phyloP scores from a whole-genome alignment of 2,329 filamentous ascomycete species.

The Orbilia oligospora region DNA sequence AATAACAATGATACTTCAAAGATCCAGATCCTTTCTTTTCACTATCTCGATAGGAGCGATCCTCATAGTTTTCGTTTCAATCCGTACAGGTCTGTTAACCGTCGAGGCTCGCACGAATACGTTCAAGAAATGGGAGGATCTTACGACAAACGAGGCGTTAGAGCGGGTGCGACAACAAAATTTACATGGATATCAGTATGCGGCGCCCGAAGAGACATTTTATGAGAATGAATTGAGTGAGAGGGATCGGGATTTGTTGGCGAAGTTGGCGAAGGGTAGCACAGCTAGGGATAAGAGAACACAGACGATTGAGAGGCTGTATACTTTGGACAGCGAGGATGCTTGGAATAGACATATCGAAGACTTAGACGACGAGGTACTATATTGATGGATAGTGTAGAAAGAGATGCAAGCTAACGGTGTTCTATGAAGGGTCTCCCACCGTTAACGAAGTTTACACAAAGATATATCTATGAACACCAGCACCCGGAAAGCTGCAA shows the following conservation, averaged over 20 bases:
- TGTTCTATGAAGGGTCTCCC: conserved; percentile 55
- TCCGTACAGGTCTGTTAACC: conserved; percentile 58
- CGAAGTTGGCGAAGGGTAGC: conserved; percentile 26
- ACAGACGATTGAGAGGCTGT: conserved; percentile 44
- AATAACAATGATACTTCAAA: conserved; percentile 38
- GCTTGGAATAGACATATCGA: conserved; percentile 52
- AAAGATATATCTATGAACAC: conserved; percentile 58
- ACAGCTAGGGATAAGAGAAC: conserved; percentile 36
- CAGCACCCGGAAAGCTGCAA: conserved; percentile 60
- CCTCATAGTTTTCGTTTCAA: conserved; percentile 45
- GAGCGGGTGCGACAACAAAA: conserved; percentile 47
- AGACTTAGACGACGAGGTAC: conserved; percentile 56
- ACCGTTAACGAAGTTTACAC: conserved; percentile 62
- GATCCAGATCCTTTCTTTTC: conserved; percentile 50
- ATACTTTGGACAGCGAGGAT: conserved; percentile 40
- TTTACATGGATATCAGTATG: conserved; percentile 51
- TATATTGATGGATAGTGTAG: background rate
- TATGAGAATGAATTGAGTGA: conserved; percentile 38
- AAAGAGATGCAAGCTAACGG: background rate
- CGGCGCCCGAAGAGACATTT: conserved; percentile 44
- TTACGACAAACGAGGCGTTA: conserved; percentile 55
- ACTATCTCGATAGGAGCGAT: conserved; percentile 57
- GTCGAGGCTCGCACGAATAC: conserved; percentile 30
- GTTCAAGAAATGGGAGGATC: conserved; percentile 42
- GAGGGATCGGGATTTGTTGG: conserved; percentile 34